Conservation (phyloP, 352 stramenopile genomes). For the Thalassiosira delicatula region DNA sequence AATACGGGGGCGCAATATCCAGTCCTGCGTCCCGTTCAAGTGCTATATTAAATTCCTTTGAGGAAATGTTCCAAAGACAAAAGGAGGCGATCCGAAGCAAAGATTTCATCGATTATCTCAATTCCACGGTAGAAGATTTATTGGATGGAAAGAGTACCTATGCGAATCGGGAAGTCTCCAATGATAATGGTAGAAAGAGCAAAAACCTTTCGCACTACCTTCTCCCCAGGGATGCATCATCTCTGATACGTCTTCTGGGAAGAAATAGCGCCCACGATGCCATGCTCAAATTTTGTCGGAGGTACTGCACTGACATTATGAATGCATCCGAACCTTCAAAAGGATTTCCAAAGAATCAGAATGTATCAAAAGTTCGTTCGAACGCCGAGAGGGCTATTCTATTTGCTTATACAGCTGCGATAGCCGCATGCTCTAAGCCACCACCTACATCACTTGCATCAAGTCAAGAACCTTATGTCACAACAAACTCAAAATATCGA, state of each 20-base stretch:
- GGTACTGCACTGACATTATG: too few relatives aligned
- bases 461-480: neutral
- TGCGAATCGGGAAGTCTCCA: too few relatives aligned
- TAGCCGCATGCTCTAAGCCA: neutral
- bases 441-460: neutral
- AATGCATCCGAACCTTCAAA: too few relatives aligned
- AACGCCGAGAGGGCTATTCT: too few relatives aligned
- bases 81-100: neutral
- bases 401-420: too few relatives aligned
- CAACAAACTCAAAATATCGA: constrained; percentile 32
- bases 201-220: constrained; percentile 30
- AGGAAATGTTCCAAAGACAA: constrained; percentile 16
- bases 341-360: too few relatives aligned
- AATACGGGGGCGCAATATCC: too few relatives aligned
- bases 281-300: too few relatives aligned
- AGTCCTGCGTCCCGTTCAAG: constrained; percentile 17
- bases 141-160: neutral
- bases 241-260: constrained; percentile 45
- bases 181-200: neutral
- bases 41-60: constrained; percentile 16
- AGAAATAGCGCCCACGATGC: too few relatives aligned
- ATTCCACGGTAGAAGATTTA: constrained; percentile 22
- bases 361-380: too few relatives aligned
- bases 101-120: neutral
- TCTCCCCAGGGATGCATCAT: constrained; percentile 40